These are phyloP conservation scores for Penicillium griseofulvum DNA, from an alignment of 2,329 filamentous ascomycete species.

Conservation along the genomic window DNA sequence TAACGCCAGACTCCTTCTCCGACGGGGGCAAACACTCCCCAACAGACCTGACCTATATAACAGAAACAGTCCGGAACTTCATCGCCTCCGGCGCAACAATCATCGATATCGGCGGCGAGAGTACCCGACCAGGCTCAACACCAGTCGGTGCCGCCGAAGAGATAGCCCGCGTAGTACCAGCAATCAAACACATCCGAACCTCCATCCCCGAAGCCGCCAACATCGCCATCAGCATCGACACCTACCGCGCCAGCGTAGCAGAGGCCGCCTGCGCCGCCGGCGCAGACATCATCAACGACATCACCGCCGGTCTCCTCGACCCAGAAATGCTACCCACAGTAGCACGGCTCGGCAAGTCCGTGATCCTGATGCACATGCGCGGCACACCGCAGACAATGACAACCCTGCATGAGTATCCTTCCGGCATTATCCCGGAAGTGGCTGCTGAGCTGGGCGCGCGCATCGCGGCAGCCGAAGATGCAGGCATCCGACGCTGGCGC, in stretches of 20 bases:
- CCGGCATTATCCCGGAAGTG: conserved; percentile 65
- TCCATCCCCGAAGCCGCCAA: conserved; percentile 60
- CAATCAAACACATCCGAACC: conserved; percentile 68
- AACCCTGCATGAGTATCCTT: conserved; percentile 64
- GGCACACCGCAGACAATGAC: conserved; percentile 83
- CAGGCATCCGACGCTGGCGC: conserved; percentile 86
- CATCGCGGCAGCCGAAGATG: conserved; percentile 71
- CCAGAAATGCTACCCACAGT: conserved; percentile 77
- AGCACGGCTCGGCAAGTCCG: conserved; percentile 72
- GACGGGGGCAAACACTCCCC: conserved; percentile 70
- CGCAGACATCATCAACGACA: conserved; percentile 91
- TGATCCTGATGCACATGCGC: conserved; percentile 91
- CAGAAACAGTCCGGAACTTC: conserved; percentile 59
- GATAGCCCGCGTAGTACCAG: conserved; percentile 71
- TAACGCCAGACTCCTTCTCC: conserved; percentile 96
- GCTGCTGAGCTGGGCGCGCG: conserved; percentile 66
- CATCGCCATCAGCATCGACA: conserved; percentile 84
- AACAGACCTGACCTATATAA: conserved; percentile 50
- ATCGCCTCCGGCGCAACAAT: conserved; percentile 73
- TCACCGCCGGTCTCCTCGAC: conserved; percentile 80
- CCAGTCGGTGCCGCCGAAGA: conserved; percentile 73
- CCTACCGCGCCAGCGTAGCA: conserved; percentile 83
- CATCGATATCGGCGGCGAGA: conserved; percentile 90
- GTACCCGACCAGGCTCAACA: conserved; percentile 73
- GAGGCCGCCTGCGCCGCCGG: conserved; percentile 71